Percentiles rank a stretch among this genome's conserved stretches.
Conservation (phyloP, 2,329 filamentous ascomycete species). For the Xylaria sp. region DNA sequence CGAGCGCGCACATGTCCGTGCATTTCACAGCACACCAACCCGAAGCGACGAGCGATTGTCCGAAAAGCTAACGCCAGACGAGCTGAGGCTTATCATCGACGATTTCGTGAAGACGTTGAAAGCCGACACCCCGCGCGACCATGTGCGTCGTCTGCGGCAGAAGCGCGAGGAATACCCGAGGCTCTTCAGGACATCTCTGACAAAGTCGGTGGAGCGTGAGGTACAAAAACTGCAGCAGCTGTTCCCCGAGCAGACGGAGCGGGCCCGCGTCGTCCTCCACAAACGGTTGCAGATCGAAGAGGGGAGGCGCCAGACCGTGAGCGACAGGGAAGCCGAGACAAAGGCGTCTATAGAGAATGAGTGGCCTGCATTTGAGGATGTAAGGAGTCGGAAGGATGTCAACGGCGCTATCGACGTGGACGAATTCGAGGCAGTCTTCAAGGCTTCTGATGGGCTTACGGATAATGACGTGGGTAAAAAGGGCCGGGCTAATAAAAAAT, state of each 20-base stretch:
- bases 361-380: not conserved
- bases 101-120: slow-evolving; percentile 37
- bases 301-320: not conserved
- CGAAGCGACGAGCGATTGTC: not conserved
- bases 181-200: slow-evolving; percentile 11
- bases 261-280: slow-evolving; percentile 24
- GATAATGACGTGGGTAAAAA: not conserved
- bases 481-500: not conserved
- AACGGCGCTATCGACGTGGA: slow-evolving; percentile 17
- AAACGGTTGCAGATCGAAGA: slow-evolving; percentile 27
- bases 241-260: slow-evolving; percentile 26
- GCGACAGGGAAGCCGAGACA: not conserved
- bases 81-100: slow-evolving; percentile 34
- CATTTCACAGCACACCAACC: slow-evolving; percentile 21
- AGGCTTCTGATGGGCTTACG: not conserved
- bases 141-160: slow-evolving; percentile 30
- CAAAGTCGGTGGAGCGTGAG: slow-evolving; percentile 4
- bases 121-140: slow-evolving; percentile 24
- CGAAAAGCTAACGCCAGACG: not conserved
- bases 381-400: not conserved
- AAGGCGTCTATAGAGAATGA: not conserved
- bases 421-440: slow-evolving; percentile 21
- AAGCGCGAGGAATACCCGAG: slow-evolving; percentile 22
- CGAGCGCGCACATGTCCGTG: slow-evolving; percentile 14
- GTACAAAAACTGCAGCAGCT: slow-evolving; percentile 10